A percentile compares a stretch with the other conserved stretches of the same genome.
Conservation (phyloP, 306 rosid species). For the Citrullus mucosospermus region DNA sequence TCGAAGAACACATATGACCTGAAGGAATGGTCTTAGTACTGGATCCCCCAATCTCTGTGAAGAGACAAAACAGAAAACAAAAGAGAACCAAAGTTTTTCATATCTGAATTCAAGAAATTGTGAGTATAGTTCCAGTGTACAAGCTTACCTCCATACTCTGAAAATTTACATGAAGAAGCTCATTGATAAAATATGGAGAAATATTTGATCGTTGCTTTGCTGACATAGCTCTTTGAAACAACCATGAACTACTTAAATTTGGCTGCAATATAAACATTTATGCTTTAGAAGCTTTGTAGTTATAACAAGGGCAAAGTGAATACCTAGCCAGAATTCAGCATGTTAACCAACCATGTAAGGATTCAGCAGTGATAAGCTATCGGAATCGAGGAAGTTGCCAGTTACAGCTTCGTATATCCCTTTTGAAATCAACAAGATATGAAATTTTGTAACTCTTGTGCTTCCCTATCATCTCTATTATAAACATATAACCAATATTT, state of each 20-base stretch:
- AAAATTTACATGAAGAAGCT: slow-evolving; percentile 73
- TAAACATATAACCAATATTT: background rate
- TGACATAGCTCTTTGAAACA: slow-evolving; percentile 99
- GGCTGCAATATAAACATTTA: slow-evolving; percentile 46
- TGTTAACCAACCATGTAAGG: slow-evolving; percentile 77
- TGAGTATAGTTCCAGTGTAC: background rate
- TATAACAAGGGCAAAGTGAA: slow-evolving; percentile 3
- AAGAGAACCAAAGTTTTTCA: background rate
- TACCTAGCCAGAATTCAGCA: slow-evolving; percentile 4
- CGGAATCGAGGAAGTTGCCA: slow-evolving; percentile 58
- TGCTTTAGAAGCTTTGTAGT: slow-evolving; percentile 13
- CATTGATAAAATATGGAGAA: slow-evolving; percentile 70
- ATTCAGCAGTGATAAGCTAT: slow-evolving; percentile 69
- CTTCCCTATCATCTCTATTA: background rate
- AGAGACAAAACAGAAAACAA: slow-evolving; percentile 9
- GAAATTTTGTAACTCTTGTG: slow-evolving; percentile 10
- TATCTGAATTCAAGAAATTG: background rate
- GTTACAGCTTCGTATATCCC: slow-evolving; percentile 77
- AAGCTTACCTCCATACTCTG: slow-evolving; percentile 60
- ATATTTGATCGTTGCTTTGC: slow-evolving; percentile 58
- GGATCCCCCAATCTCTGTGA: slow-evolving; percentile 87
- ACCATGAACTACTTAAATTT: slow-evolving; percentile 87
- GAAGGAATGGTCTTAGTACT: slow-evolving; percentile 83
- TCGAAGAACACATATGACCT: slow-evolving; percentile 27
- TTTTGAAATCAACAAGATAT: slow-evolving; percentile 20